Conservation (phyloP, 768 basidiomycete species). For the Panaeolus papilionaceus region DNA sequence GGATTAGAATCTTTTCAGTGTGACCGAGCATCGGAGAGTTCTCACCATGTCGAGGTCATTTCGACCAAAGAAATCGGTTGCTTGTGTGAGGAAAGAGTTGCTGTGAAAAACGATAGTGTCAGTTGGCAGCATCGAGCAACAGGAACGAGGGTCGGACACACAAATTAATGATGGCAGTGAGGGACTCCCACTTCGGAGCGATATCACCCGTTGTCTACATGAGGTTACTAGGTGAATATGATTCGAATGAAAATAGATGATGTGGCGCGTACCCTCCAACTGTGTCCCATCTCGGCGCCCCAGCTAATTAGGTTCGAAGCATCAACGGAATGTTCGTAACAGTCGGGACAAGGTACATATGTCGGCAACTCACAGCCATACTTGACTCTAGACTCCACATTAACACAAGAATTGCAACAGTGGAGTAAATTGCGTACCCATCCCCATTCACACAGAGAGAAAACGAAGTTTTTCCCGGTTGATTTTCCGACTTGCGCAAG, state of each 20-base stretch:
- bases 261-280: slow-evolving; percentile 57
- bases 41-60: slow-evolving; percentile 74
- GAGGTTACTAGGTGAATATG: background rate
- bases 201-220: slow-evolving; percentile 58
- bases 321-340: background rate
- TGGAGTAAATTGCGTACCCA: slow-evolving; percentile 44
- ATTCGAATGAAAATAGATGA: background rate
- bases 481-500: slow-evolving; percentile 52
- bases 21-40: slow-evolving; percentile 5
- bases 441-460: slow-evolving; percentile 75
- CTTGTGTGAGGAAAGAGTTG: slow-evolving; percentile 68
- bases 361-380: slow-evolving; percentile 45
- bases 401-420: slow-evolving; percentile 6
- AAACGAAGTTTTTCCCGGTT: slow-evolving; percentile 55
- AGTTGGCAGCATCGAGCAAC: background rate
- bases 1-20: background rate
- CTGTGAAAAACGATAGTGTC: slow-evolving; percentile 36
- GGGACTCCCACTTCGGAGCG: slow-evolving; percentile 52
- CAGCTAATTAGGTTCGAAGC: slow-evolving; percentile 35
- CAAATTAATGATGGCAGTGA: slow-evolving; percentile 62
- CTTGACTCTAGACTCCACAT: slow-evolving; percentile 50
- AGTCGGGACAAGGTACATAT: background rate
- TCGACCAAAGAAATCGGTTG: slow-evolving; percentile 70
- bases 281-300: slow-evolving; percentile 64
- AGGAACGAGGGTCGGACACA: slow-evolving; percentile 30